Base-by-base conservation (phyloP, 2,329 filamentous ascomycete genomes). In the Hypocrella siamensis region DNA sequence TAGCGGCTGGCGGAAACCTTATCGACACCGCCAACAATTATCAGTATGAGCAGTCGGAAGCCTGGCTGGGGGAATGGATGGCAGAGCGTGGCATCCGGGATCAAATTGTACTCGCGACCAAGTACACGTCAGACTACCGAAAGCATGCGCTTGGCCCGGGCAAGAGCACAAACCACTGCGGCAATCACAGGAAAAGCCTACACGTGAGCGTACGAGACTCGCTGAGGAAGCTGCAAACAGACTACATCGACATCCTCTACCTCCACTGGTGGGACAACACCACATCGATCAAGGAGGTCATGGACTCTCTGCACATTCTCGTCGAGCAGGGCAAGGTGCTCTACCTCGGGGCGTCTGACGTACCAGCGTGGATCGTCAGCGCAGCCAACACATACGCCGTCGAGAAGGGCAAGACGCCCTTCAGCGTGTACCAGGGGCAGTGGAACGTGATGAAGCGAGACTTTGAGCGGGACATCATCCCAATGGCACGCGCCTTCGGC, bases 11-110 rank as follows among this genome's bases (percentile, higher is more conserved):
- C 4, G 75, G 75, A 11, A 79, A 79, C 53, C 77, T 79, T 48
- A 75, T 79, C 46, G 75, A 80, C 48, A 78, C 71, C 1, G 52
- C 67, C 41, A 70, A 65, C 52, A 60, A 58, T 40, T 76, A 75
- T 49, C 65, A 75, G 42, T 42, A 63, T 36, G 69, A 67, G 32
- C 52, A 75, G 42, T 73, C 67, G 0, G 70, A 75, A 39, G 42
- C 35, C 10, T 70, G 62, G 61, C 44, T 76, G 14, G 70, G 70
- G 14, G 66, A 73, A 40, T 76, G 67, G 66, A 63, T 72, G 55
- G 32, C 46, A 0, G 31, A 42, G 3, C 58, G 61, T n/a, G 44
- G 52, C 8, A 66, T 64, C 40, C 61, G 73, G 1, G 67, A 73
- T 42, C 49, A 58, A 29, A 48, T 72, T 31, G 61, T 74, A 18